Evolutionary conservation across 768 basidiomycete species (phyloP), one percentile per base, ranked within the genome.

Genomic region (Lentinula sp.): DNA sequence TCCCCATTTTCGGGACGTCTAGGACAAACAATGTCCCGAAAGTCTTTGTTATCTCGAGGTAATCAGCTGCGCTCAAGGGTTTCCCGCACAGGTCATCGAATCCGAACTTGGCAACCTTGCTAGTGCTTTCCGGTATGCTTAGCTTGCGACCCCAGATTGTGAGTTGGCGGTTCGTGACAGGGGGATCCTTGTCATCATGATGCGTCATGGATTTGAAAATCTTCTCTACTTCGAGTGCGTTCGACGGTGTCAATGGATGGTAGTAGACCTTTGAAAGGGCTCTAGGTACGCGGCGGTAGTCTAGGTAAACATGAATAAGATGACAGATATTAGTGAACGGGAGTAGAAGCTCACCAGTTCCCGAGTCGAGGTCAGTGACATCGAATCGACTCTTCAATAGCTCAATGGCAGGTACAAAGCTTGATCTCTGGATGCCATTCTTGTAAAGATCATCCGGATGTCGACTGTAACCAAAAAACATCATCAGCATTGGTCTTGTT

Each of bases 381-480:
- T 89, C 85, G 64, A 97, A 95, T 13, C 81, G 85, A 0, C 85
- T 74, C 76, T 97, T 98, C 65, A 99, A 83, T 33, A 98, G 81
- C 52, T 98, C 91, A 62, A 99, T 98, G 32, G 94, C 88, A 9
- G 97, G 97, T 50, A 98, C 70, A 75, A 99, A 99, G 68, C 93
- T 95, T 4, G 89, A 84, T 3, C 97, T 85, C 71, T 99, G 97
- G 46, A 99, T 97, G 0, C 97, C 97, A 65, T 98, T 98, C 83
- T 96, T 95, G 79, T 99, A 99, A 1, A 99, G 80, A 35, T 98
- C 93, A 67, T 98, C 90, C 2, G 97, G 97, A 70, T 97, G 94
- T 62, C 97, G 97, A 75, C 96, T 99, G 66, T 1, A 15, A 23
- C 12, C 9, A 3, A 43, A 37, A 51, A 32, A 18, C 36, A n/a